Evolutionary conservation across 108 stramenopile genomes (phyloP).

Genomic region (Cyclotella kingstonii): DNA sequence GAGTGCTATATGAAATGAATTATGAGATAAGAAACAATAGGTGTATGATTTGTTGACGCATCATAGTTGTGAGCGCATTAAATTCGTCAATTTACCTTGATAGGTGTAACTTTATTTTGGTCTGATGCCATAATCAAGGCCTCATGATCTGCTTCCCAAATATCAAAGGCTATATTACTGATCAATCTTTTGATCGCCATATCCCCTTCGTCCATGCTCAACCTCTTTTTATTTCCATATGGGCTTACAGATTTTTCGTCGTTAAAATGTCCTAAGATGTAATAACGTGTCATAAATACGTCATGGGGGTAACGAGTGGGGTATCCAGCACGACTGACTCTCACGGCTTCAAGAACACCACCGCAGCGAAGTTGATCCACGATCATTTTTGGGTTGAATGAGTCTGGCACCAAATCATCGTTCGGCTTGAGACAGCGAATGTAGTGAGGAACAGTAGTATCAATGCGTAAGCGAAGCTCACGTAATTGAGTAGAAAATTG

Average conservation of each 20-base stretch:
- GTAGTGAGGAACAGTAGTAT: slow-evolving; percentile 83
- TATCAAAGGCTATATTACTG: slow-evolving; percentile 76
- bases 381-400: slow-evolving; percentile 85
- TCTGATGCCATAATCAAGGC: slow-evolving; percentile 44
- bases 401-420: slow-evolving; percentile 75
- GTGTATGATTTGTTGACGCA: too few species aligned
- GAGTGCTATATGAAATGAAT: too few species aligned
- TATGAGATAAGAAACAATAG: too few species aligned
- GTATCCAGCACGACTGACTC: slow-evolving; percentile 94
- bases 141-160: slow-evolving; percentile 82
- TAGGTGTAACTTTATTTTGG: slow-evolving; percentile 30
- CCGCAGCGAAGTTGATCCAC: slow-evolving; percentile 91
- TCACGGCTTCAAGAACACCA: slow-evolving; percentile 95
- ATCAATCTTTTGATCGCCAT: slow-evolving; percentile 64
- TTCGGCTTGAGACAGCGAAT: slow-evolving; percentile 94
- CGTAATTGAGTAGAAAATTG: slow-evolving; percentile 86
- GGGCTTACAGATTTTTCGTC: slow-evolving; percentile 53
- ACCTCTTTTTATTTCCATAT: slow-evolving; percentile 38
- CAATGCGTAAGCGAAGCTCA: slow-evolving; percentile 79
- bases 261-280: slow-evolving; percentile 65
- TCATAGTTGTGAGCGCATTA: too few species aligned
- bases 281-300: slow-evolving; percentile 72
- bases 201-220: slow-evolving; percentile 30
- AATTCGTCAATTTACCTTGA: slow-evolving; percentile 22
- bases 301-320: slow-evolving; percentile 91